These are phyloP conservation scores for Mycena vitilis DNA, from an alignment of 768 basidiomycete genomes.

Conservation along the genomic window DNA sequence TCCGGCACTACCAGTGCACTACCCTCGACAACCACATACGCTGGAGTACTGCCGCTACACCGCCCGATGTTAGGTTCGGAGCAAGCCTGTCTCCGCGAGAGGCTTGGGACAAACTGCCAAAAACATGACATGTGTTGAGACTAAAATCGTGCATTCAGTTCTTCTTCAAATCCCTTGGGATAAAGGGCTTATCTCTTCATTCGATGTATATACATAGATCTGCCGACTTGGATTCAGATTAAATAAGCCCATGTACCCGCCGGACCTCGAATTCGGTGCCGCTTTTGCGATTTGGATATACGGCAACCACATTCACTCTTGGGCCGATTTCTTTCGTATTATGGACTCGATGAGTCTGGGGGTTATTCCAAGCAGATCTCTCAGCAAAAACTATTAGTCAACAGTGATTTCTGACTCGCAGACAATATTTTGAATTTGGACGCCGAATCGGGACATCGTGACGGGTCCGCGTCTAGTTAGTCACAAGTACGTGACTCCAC, in stretches of 20 bases:
- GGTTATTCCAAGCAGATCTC: not conserved
- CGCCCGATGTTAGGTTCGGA: conserved; percentile 9
- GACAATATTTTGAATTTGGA: not conserved
- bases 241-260: not conserved
- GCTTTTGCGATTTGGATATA: conserved; percentile 3
- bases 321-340: not conserved
- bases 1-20: no score
- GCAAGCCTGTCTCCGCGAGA: conserved; percentile 16
- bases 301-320: not conserved
- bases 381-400: not conserved
- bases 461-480: not conserved
- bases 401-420: not conserved
- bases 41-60: no score
- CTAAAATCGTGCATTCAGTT: not conserved
- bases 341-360: conserved; percentile 8
- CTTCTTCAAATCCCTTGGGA: not conserved
- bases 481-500: not conserved
- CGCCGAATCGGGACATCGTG: conserved; percentile 13
- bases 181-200: not conserved
- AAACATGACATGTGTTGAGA: conserved; percentile 4
- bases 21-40: no score
- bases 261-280: no score
- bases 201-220: not conserved
- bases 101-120: conserved; percentile 13
- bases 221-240: not conserved